phyloP scores from a whole-genome alignment of 495 filamentous ascomycete genomes.

The Penicillium silybi region DNA sequence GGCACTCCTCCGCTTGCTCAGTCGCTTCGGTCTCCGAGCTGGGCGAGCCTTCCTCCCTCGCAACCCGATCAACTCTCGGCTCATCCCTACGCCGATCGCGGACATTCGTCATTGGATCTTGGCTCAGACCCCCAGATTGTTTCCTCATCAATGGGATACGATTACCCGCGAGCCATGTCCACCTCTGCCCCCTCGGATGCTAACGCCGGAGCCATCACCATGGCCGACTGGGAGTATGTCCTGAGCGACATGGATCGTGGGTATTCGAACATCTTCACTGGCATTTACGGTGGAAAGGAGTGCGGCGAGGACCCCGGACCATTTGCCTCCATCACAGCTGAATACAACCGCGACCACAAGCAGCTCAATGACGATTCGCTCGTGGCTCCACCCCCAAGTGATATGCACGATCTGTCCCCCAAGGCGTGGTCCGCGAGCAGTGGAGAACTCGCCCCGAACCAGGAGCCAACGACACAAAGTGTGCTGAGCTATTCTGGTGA shows the following conservation, averaged over 20 bases:
- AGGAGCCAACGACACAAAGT: conserved; percentile 54
- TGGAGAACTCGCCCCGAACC: conserved; percentile 31
- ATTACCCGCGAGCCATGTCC: conserved; percentile 26
- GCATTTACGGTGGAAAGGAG: conserved; percentile 72
- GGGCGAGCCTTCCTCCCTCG: conserved; percentile 38
- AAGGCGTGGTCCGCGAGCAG: conserved; percentile 44
- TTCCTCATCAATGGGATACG: conserved; percentile 24
- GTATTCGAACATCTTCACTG: conserved; percentile 75
- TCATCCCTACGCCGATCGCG: conserved; percentile 8
- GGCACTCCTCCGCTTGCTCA: conserved; percentile 23
- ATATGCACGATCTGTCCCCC: conserved; percentile 34
- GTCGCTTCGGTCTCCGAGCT: conserved; percentile 37
- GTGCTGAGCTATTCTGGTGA: conserved; percentile 75
- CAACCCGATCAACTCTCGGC: conserved; percentile 29
- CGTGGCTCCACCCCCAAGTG: conserved; percentile 16
- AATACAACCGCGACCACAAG: conserved; percentile 25
- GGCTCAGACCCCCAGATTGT: conserved; percentile 10
- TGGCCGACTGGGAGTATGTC: conserved; percentile 75
- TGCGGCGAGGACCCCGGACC: conserved; percentile 45
- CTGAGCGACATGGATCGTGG: conserved; percentile 74
- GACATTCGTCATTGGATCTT: conserved; percentile 20
- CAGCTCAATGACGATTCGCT: conserved; percentile 17
- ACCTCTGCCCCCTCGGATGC: conserved; percentile 31
- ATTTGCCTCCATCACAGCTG: conserved; percentile 40
- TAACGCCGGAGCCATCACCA: conserved; percentile 39